Evolutionary conservation across 768 basidiomycete genomes (phyloP).

Genomic region (Tulasnella sp.): DNA sequence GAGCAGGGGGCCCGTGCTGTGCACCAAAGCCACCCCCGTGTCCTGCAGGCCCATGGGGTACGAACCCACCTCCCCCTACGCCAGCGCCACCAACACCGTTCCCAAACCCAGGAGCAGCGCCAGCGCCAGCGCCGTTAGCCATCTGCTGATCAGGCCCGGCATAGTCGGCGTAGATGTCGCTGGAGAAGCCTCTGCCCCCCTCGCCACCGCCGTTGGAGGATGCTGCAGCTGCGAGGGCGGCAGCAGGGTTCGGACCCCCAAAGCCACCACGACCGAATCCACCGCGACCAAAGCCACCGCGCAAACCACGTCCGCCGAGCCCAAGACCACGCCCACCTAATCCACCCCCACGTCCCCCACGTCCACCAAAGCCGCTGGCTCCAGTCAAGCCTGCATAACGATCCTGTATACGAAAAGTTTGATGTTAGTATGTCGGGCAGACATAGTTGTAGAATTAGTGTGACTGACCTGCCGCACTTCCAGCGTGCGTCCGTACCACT

Average conservation of each 20-base stretch:
- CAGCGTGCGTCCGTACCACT: slow-evolving; percentile 91
- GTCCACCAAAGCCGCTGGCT: slow-evolving; percentile 45
- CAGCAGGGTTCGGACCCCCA: slow-evolving; percentile 20
- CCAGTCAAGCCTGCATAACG: slow-evolving; percentile 75
- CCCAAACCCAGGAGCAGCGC: slow-evolving; percentile 14
- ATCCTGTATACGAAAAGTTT: slow-evolving; percentile 54
- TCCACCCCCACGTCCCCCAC: slow-evolving; percentile 32
- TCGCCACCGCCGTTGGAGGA: slow-evolving; percentile 23
- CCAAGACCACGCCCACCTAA: slow-evolving; percentile 27
- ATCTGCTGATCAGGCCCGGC: slow-evolving; percentile 67
- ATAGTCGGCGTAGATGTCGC: slow-evolving; percentile 87
- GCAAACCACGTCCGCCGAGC: slow-evolving; percentile 43
- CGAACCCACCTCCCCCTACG: slow-evolving; percentile 28
- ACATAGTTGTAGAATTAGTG: background rate
- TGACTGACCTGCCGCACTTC: slow-evolving; percentile 83
- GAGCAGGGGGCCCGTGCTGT: slow-evolving; percentile 34
- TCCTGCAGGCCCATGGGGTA: slow-evolving; percentile 15
- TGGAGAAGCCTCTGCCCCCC: slow-evolving; percentile 62
- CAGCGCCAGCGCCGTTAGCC: slow-evolving; percentile 20
- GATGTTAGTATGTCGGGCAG: too few species aligned
- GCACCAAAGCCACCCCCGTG: slow-evolving; percentile 18
- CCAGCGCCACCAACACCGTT: slow-evolving; percentile 28
- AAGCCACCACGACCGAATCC: slow-evolving; percentile 26
- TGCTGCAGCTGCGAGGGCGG: slow-evolving; percentile 34
- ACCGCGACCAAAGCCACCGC: slow-evolving; percentile 36